Conservation (phyloP, 2,329 filamentous ascomycete species). For the Aspergillus sp. region DNA sequence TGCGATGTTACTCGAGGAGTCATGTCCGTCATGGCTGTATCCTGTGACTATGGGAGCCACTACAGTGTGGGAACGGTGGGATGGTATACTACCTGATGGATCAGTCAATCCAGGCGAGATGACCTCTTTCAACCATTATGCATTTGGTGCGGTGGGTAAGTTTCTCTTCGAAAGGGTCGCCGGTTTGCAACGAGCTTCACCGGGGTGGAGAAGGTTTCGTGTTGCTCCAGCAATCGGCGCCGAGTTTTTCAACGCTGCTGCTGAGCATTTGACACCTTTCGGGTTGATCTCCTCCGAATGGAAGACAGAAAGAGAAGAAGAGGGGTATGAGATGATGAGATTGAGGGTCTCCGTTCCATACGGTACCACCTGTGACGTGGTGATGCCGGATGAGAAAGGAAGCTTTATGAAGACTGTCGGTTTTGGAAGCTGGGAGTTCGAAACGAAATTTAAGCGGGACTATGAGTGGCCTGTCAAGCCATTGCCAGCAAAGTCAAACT, state of each 20-base stretch:
- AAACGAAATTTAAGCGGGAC: neutral
- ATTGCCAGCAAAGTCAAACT: neutral
- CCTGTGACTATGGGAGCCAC: constrained; percentile 41
- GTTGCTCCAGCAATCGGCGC: neutral
- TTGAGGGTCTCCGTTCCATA: neutral
- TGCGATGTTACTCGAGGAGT: constrained; percentile 37
- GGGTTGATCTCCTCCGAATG: neutral
- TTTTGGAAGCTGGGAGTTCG: neutral
- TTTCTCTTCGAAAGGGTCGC: neutral
- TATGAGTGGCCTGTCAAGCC: neutral
- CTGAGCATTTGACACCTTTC: neutral
- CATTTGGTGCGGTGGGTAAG: constrained; percentile 34
- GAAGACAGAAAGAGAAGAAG: neutral
- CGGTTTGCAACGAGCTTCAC: neutral
- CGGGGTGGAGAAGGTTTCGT: neutral
- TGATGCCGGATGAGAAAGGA: neutral
- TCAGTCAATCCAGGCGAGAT: constrained; percentile 40
- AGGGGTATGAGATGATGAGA: neutral
- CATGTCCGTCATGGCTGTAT: constrained; percentile 37
- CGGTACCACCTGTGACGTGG: neutral
- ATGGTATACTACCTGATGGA: constrained; percentile 38
- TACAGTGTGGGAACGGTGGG: constrained; percentile 46
- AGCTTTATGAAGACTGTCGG: neutral
- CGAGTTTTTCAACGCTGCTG: neutral
- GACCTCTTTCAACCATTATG: constrained; percentile 46